These are phyloP conservation scores for Microglena sp. DNA, from an alignment of 139 green algal species.

Conservation along the genomic window DNA sequence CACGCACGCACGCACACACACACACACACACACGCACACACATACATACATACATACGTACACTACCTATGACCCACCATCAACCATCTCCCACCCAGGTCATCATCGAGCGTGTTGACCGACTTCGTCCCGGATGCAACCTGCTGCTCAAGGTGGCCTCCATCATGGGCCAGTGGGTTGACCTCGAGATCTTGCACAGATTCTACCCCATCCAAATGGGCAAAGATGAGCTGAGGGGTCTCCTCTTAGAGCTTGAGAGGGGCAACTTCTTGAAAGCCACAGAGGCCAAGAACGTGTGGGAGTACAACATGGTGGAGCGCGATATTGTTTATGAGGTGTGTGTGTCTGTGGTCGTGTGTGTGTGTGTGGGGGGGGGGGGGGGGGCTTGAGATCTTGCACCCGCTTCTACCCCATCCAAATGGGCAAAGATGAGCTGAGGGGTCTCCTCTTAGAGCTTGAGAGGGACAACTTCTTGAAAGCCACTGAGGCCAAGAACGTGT, in stretches of 20 bases:
- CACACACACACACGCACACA: no score
- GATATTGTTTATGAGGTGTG: slow-evolving; percentile 62
- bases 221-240: slow-evolving; percentile 7
- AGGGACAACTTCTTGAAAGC: slow-evolving; percentile 31
- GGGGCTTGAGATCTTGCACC: no score
- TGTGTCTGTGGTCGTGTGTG: no score
- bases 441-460: slow-evolving; percentile 31
- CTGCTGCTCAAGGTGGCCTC: slow-evolving; percentile 60
- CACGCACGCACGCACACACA: no score
- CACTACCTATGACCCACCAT: background rate
- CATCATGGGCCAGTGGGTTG: slow-evolving; percentile 56
- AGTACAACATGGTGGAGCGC: slow-evolving; percentile 52
- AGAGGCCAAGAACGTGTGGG: slow-evolving; percentile 33
- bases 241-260: slow-evolving; percentile 30
- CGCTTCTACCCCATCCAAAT: no score
- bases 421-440: no score
- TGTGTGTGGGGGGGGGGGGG: no score
- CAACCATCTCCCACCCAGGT: slow-evolving; percentile 25
- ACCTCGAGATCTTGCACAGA: slow-evolving; percentile 51
- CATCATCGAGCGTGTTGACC: slow-evolving; percentile 62
- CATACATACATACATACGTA: no score
- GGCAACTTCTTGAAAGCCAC: slow-evolving; percentile 35
- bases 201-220: slow-evolving; percentile 28
- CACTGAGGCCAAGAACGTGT: slow-evolving; percentile 32
- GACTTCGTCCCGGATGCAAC: slow-evolving; percentile 47